Evolutionary conservation across 192 early-diverging fungal genomes (phyloP).

Genomic region (Pilobolus umbonatus): DNA sequence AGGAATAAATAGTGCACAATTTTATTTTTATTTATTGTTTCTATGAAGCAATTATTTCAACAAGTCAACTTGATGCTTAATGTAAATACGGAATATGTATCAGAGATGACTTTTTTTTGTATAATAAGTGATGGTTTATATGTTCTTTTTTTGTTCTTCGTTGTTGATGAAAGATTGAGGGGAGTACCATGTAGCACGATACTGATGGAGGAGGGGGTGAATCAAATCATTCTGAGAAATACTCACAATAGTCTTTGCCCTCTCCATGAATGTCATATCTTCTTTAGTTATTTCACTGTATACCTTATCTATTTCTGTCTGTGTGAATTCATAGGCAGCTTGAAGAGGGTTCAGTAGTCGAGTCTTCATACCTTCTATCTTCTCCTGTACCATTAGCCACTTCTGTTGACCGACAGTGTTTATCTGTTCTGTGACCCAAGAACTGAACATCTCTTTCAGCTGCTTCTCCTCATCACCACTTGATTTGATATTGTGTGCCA

Average conservation of each 20-base stretch:
- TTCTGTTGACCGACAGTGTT: conserved; percentile 1
- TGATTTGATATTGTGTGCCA: neutral
- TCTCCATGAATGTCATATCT: neutral
- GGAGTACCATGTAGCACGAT: neutral
- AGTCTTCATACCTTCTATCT: neutral
- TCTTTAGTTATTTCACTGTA: conserved; percentile 2
- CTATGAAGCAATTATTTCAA: too few relatives aligned
- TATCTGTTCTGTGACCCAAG: conserved; percentile 5
- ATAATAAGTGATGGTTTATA: too few relatives aligned
- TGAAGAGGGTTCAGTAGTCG: neutral
- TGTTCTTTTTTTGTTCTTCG: too few relatives aligned
- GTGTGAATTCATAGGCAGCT: conserved; percentile 10
- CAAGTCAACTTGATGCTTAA: too few relatives aligned
- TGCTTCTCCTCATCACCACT: conserved; percentile 8
- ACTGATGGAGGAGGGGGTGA: conserved; percentile 2
- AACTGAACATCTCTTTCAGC: neutral
- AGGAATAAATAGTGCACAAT: too few relatives aligned
- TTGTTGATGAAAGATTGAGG: too few relatives aligned
- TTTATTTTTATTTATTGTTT: too few relatives aligned
- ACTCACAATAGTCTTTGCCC: neutral
- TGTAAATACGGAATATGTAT: too few relatives aligned
- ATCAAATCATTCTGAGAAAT: conserved; percentile 11
- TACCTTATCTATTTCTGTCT: conserved; percentile 7
- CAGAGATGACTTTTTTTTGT: too few relatives aligned
- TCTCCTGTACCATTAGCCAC: neutral